Percentiles rank a stretch among this genome's conserved stretches.
Evolutionary conservation across 192 early-diverging fungal species (phyloP).

Genomic region (Backusella westeae): DNA sequence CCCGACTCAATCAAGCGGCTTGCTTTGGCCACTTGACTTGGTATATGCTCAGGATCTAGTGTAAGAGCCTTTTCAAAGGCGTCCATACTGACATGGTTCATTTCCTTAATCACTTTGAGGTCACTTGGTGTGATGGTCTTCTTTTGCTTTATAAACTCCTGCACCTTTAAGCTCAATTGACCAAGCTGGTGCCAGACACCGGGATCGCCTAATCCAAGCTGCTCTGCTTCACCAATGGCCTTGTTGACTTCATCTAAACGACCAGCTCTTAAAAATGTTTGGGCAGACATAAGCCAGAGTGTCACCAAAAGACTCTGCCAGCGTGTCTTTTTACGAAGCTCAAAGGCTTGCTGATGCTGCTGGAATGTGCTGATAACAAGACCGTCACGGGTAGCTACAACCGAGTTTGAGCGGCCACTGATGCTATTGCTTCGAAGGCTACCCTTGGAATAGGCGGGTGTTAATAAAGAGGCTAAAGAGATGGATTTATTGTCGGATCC

Average conservation of each 20-base stretch:
- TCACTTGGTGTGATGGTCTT: slow-evolving; percentile 10
- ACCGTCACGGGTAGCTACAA: not conserved
- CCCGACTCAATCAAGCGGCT: not conserved
- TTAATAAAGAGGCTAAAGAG: slow-evolving; percentile 12
- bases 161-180: slow-evolving; percentile 23
- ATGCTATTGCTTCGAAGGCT: slow-evolving; percentile 13
- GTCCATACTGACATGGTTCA: slow-evolving; percentile 51
- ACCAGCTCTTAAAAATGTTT: slow-evolving; percentile 1
- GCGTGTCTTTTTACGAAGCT: slow-evolving; percentile 7
- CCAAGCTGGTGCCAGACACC: slow-evolving; percentile 39
- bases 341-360: slow-evolving; percentile 9
- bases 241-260: slow-evolving; percentile 12
- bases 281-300: slow-evolving; percentile 9
- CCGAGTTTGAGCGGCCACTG: not conserved
- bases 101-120: slow-evolving; percentile 44
- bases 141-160: not conserved
- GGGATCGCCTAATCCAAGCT: slow-evolving; percentile 5
- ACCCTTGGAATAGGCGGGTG: slow-evolving; percentile 15
- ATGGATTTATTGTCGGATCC: not conserved
- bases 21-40: slow-evolving; percentile 9
- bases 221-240: slow-evolving; percentile 5
- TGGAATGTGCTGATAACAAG: slow-evolving; percentile 8
- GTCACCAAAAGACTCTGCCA: slow-evolving; percentile 13
- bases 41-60: slow-evolving; percentile 8
- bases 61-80: slow-evolving; percentile 14